Evolutionary conservation across 805 yeast genomes (phyloP), one percentile per base, ranked within the genome.

Genomic region (Kuraishia ogatae): DNA sequence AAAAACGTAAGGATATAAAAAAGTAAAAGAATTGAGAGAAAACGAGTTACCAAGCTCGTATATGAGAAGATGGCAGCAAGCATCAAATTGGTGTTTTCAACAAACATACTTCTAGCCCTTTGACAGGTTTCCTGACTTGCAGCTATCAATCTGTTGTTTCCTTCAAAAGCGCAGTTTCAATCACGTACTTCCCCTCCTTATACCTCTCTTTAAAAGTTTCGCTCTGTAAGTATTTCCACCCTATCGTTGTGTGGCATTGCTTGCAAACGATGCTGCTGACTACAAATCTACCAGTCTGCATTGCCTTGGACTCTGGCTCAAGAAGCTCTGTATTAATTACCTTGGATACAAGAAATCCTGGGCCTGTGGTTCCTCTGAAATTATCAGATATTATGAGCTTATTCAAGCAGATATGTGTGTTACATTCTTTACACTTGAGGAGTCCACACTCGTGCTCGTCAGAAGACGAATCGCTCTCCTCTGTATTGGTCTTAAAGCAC

Each of bases 151-250:
- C 39, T 29, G 23, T 35, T 15, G 48, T 39, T 48, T 58, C 64
- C 55, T 66, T 68, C 39, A 66, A 54, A 23, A 59, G 55, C 20
- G 57, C 61, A n/a, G 60, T 53, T 58, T 70, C 74, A 53, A 70
- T 64, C 28, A 70, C 73, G 53, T 56, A 70, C 35, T 69, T 61
- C n/a, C 68, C 67, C 55, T 65, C 66, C 54, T 70, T 70, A 53
- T 70, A 70, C 49, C 60, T 64, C 56, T 70, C 68, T 24, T 61
- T 57, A 6, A 58, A 56, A 35, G 62, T 61, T 35, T 67, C 66
- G 53, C 69, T 60, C 50, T 59, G 63, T 17, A 70, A 55, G 53
- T 70, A 70, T 55, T 67, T 67, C 74, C 74, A 70, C 13, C 74
- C 74, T 13, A 70, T 29, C 22, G 58, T 56, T 10, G 51, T 53